A percentile compares a stretch with the other conserved stretches of the same genome.
Conservation (phyloP, 2,329 filamentous ascomycete genomes). For the Clarireedia paspali region DNA sequence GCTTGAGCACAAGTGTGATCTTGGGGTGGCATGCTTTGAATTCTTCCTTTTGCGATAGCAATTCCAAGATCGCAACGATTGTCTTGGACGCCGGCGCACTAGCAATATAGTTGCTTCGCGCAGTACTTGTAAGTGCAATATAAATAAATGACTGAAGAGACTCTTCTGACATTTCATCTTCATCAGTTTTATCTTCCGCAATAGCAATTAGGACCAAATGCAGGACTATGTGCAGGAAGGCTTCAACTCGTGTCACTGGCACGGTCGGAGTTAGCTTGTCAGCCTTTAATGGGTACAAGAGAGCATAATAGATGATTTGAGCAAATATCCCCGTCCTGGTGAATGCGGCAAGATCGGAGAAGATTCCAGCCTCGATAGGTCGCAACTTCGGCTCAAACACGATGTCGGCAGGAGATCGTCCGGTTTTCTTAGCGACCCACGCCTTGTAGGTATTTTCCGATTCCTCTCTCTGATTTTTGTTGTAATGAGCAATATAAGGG, state of each 20-base stretch:
- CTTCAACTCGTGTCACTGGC: conserved; percentile 76
- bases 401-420: conserved; percentile 71
- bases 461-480: conserved; percentile 93
- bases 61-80: conserved; percentile 55
- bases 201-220: conserved; percentile 83
- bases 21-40: conserved; percentile 81
- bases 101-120: conserved; percentile 52
- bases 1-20: conserved; percentile 72
- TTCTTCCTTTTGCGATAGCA: conserved; percentile 59
- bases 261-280: conserved; percentile 64
- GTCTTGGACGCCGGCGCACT: conserved; percentile 50
- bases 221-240: conserved; percentile 83
- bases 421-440: conserved; percentile 79
- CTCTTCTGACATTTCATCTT: conserved; percentile 41
- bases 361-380: conserved; percentile 68
- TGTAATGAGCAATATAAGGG: conserved; percentile 93
- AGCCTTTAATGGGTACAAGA: conserved; percentile 71
- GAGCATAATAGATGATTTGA: conserved; percentile 81
- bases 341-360: conserved; percentile 68
- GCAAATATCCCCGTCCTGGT: conserved; percentile 80
- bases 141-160: conserved; percentile 61
- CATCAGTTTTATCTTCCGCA: conserved; percentile 64
- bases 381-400: conserved; percentile 85
- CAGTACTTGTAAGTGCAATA: conserved; percentile 58
- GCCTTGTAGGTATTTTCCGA: conserved; percentile 83